These are phyloP conservation scores for Suillus placidus DNA, from an alignment of 768 basidiomycete species.

Conservation along the genomic window DNA sequence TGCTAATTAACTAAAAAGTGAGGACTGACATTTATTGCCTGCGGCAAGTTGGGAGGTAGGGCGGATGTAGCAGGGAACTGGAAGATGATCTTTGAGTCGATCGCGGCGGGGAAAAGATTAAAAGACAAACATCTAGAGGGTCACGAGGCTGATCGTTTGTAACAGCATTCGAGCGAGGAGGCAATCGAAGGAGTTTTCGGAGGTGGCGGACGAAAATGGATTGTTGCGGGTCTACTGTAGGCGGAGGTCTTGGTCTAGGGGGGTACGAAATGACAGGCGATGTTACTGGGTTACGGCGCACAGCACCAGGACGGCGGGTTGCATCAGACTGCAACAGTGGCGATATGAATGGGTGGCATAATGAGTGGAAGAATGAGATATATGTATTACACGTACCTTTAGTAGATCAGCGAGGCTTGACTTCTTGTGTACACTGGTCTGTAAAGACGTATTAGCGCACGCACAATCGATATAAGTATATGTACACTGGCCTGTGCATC, in stretches of 20 bases:
- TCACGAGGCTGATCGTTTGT: neutral
- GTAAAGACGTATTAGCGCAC: neutral
- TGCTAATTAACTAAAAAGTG: neutral
- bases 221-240: neutral
- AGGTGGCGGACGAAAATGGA: neutral
- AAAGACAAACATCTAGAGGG: neutral
- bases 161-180: neutral
- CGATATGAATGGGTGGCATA: neutral
- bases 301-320: neutral
- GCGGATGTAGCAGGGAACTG: slow-evolving; percentile 1
- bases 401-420: neutral
- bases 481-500: neutral
- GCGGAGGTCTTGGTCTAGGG: too few species aligned
- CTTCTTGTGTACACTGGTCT: neutral
- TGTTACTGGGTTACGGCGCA: neutral
- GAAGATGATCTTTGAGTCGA: neutral
- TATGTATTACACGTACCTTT: neutral
- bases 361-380: neutral
- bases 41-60: neutral
- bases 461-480: too few species aligned
- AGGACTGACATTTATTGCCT: neutral
- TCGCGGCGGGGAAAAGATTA: neutral
- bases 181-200: neutral
- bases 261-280: neutral
- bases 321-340: neutral